A percentile compares a stretch with the other conserved stretches of the same genome.
Evolutionary conservation across 2,329 filamentous ascomycete genomes (phyloP).

Genomic region (Claviceps sp.): DNA sequence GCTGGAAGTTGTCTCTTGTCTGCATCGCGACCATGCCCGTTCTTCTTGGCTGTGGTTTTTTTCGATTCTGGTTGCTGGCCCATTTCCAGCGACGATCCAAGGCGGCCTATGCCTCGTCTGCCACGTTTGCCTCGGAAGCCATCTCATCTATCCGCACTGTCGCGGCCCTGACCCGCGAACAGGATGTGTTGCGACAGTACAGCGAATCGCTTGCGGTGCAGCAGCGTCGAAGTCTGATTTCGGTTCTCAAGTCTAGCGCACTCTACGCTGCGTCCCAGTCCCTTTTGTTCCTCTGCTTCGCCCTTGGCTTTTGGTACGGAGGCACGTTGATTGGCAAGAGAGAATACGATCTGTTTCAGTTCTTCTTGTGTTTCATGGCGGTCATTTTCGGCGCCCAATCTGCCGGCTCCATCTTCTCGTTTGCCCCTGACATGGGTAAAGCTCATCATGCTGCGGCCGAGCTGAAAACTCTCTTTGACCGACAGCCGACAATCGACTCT

Average conservation of each 20-base stretch:
- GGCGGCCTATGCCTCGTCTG: slow-evolving; percentile 64
- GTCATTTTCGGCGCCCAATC: slow-evolving; percentile 89
- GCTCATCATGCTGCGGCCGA: slow-evolving; percentile 71
- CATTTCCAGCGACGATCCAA: slow-evolving; percentile 70
- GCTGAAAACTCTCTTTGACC: slow-evolving; percentile 74
- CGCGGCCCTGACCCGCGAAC: slow-evolving; percentile 76
- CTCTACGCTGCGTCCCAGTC: slow-evolving; percentile 81
- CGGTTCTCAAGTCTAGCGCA: slow-evolving; percentile 60
- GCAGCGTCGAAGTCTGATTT: slow-evolving; percentile 53
- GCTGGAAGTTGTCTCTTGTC: slow-evolving; percentile 80
- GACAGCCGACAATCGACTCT: slow-evolving; percentile 66
- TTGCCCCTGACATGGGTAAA: slow-evolving; percentile 87
- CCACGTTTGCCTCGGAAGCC: slow-evolving; percentile 82
- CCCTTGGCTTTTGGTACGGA: slow-evolving; percentile 88
- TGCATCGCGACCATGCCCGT: slow-evolving; percentile 68
- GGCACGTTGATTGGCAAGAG: slow-evolving; percentile 56
- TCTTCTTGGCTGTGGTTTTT: slow-evolving; percentile 69
- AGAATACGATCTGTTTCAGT: slow-evolving; percentile 71
- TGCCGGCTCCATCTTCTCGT: slow-evolving; percentile 78
- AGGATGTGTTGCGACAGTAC: slow-evolving; percentile 65
- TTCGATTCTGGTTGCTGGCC: slow-evolving; percentile 73
- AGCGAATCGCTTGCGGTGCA: slow-evolving; percentile 52
- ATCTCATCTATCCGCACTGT: slow-evolving; percentile 91
- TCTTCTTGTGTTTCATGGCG: slow-evolving; percentile 81
- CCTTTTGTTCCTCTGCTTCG: slow-evolving; percentile 69